A percentile compares a stretch with the other conserved stretches of the same genome.
These are phyloP conservation scores for Paraconiothyrium brasiliense DNA, from an alignment of 2,329 filamentous ascomycete species.

Conservation along the genomic window DNA sequence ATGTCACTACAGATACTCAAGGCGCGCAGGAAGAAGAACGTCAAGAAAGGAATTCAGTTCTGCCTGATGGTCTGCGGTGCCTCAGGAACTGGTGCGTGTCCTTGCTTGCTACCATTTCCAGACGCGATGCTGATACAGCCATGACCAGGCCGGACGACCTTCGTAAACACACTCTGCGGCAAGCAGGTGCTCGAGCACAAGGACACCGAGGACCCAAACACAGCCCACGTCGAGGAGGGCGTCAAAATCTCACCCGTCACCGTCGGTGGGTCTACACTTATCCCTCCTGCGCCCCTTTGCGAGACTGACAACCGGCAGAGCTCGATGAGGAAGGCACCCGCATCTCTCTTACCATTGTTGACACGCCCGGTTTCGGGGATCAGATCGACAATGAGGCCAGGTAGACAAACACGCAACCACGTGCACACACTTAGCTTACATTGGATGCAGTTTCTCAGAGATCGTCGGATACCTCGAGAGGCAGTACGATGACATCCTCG, in stretches of 20 bases:
- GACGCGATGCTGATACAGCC: conserved; percentile 18
- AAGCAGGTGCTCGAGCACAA: conserved; percentile 91
- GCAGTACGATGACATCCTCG: conserved; percentile 99
- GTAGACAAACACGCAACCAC: conserved; percentile 58
- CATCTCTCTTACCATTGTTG: conserved; percentile 97
- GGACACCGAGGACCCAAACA: conserved; percentile 88
- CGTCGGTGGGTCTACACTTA: conserved; percentile 73
- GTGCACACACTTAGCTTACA: conserved; percentile 26
- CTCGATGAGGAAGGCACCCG: conserved; percentile 98
- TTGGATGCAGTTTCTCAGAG: conserved; percentile 82
- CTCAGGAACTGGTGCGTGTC: conserved; percentile 87
- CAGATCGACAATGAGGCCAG: conserved; percentile 99
- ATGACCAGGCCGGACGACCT: conserved; percentile 86
- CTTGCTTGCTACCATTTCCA: conserved; percentile 8
- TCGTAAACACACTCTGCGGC: conserved; percentile 98
- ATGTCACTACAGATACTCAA: conserved; percentile 65
- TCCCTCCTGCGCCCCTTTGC: conserved; percentile 8
- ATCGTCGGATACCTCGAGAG: conserved; percentile 98
- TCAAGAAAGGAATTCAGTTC: conserved; percentile 99
- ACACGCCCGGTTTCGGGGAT: conserved; percentile 97
- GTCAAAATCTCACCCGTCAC: conserved; percentile 99
- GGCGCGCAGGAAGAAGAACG: conserved; percentile 99
- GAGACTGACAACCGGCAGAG: conserved; percentile 67
- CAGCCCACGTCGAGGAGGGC: conserved; percentile 92
- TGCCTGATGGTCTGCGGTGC: conserved; percentile 99